These are phyloP conservation scores for Cantharellus cinnabarinus DNA, from an alignment of 768 basidiomycete species.

Conservation along the genomic window DNA sequence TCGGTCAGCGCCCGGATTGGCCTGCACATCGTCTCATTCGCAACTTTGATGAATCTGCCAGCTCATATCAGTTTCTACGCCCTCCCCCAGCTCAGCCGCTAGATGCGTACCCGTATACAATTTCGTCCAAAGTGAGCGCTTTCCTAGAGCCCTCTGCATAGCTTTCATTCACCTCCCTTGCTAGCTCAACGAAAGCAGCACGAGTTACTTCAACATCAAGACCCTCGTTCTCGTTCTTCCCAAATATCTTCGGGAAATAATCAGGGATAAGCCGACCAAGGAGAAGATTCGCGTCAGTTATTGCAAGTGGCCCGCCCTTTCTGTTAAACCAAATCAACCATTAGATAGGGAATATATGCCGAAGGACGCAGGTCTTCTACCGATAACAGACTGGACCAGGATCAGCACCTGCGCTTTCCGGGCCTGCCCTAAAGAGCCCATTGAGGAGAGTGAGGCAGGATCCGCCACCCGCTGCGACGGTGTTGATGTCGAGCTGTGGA, in stretches of 20 bases:
- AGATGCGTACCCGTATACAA: constrained; percentile 56
- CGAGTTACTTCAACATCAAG: constrained; percentile 56
- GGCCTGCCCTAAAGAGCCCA: constrained; percentile 78
- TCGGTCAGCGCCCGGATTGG: constrained; percentile 86
- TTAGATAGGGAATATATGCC: background rate
- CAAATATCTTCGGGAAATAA: constrained; percentile 91
- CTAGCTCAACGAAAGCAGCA: constrained; percentile 44
- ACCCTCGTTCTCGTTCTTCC: constrained; percentile 68
- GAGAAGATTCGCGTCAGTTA: constrained; percentile 83
- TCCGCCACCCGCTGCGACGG: constrained; percentile 89
- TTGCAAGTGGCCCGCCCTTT: constrained; percentile 78
- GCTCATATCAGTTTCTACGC: background rate
- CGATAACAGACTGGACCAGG: constrained; percentile 87
- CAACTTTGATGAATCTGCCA: constrained; percentile 79
- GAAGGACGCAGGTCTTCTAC: constrained; percentile 20
- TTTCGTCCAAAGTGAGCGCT: constrained; percentile 50
- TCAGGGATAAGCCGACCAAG: constrained; percentile 77
- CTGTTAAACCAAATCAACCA: constrained; percentile 19
- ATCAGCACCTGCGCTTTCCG: constrained; percentile 82
- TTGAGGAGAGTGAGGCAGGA: constrained; percentile 77
- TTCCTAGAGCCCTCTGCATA: constrained; percentile 18
- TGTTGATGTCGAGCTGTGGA: constrained; percentile 88
- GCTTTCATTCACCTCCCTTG: constrained; percentile 43
- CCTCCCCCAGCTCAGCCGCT: background rate
- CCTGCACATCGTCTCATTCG: constrained; percentile 90